These are phyloP conservation scores for Kalmusia sp. DNA, from an alignment of 2,329 filamentous ascomycete genomes.

Conservation along the genomic window DNA sequence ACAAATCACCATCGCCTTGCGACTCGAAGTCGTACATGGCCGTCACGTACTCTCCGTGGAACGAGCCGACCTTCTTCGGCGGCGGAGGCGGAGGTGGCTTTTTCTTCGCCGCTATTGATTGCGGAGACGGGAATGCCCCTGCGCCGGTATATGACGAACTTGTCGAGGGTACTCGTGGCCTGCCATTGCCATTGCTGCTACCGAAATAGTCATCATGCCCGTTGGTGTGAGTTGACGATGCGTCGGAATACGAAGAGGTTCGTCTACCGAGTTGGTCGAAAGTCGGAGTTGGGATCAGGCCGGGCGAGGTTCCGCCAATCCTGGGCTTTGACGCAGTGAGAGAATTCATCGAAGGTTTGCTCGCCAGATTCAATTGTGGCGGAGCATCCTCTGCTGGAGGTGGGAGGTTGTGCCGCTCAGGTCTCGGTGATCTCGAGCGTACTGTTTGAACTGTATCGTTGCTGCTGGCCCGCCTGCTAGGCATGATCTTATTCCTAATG, in stretches of 20 bases:
- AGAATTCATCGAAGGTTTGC: slow-evolving; percentile 43
- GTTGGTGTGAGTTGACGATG: slow-evolving; percentile 36
- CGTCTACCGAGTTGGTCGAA: slow-evolving; percentile 37
- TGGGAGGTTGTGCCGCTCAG: slow-evolving; percentile 28
- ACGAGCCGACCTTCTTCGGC: slow-evolving; percentile 63
- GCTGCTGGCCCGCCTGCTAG: slow-evolving; percentile 35
- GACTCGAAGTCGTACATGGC: slow-evolving; percentile 79
- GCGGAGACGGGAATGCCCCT: slow-evolving; percentile 46
- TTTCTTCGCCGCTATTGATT: slow-evolving; percentile 66
- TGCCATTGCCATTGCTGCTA: slow-evolving; percentile 28
- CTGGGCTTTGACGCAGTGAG: slow-evolving; percentile 43
- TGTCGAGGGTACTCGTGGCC: slow-evolving; percentile 50
- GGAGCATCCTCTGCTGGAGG: slow-evolving; percentile 35
- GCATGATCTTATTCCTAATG: slow-evolving; percentile 52
- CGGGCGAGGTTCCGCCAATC: slow-evolving; percentile 41
- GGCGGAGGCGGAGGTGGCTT: slow-evolving; percentile 77
- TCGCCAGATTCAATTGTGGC: slow-evolving; percentile 33
- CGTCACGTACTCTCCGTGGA: slow-evolving; percentile 66
- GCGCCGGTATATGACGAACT: slow-evolving; percentile 38
- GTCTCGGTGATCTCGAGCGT: slow-evolving; percentile 35
- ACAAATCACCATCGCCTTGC: slow-evolving; percentile 72
- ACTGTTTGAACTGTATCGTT: slow-evolving; percentile 46
- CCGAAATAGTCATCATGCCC: slow-evolving; percentile 47
- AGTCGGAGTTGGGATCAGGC: slow-evolving; percentile 38
- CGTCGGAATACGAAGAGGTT: slow-evolving; percentile 39